Evolutionary conservation across 371 early-diverging fungal genomes (phyloP), one percentile per base, ranked within the genome.

Genomic region (Haplosporangium sp.): DNA sequence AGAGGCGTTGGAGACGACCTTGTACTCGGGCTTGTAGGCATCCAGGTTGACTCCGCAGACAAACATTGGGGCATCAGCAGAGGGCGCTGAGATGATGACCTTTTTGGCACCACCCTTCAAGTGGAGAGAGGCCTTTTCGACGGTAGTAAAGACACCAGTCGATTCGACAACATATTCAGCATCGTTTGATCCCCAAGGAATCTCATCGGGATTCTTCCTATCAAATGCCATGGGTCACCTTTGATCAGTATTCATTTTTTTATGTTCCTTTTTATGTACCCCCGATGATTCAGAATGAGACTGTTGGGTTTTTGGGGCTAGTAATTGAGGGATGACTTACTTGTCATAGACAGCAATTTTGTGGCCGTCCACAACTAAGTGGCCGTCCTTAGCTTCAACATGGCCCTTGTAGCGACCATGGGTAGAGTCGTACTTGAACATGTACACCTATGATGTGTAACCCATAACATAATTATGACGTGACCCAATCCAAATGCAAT

Each of bases 81-180:
- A 96, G 64, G 99, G 99, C 53, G 99, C 99, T 62, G 98, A 95
- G 87, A 99, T 97, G 84, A 99, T 90, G 67, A 99, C 99, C 90
- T 95, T 95, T 91, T 97, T 96, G 86, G 95, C 98, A 67, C 97
- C 98, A 73, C 95, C 96, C 72, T 90, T 83, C 74, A 97, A 83
- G 86, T 99, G 99, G 71, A 89, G 90, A 42, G 84, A 86, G 64
- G 96, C 96, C 89, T 94, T 93, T 36, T 95, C 96, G 51, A 82
- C 83, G 71, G 95, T 93, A 81, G 95, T 97, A 92, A 99, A 99
- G 74, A 97, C 95, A 84, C 99, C 99, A 57, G 98, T 97, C 63
- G 99, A 96, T 86, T 99, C 99, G 81, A 99, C 93, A 55, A 99
- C 94, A 86, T 96, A 96, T 76, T 93, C 93, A 69, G 96, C 98